These are phyloP conservation scores for Alternaria brassicae DNA, from an alignment of 2,329 filamentous ascomycete genomes.

Conservation along the genomic window DNA sequence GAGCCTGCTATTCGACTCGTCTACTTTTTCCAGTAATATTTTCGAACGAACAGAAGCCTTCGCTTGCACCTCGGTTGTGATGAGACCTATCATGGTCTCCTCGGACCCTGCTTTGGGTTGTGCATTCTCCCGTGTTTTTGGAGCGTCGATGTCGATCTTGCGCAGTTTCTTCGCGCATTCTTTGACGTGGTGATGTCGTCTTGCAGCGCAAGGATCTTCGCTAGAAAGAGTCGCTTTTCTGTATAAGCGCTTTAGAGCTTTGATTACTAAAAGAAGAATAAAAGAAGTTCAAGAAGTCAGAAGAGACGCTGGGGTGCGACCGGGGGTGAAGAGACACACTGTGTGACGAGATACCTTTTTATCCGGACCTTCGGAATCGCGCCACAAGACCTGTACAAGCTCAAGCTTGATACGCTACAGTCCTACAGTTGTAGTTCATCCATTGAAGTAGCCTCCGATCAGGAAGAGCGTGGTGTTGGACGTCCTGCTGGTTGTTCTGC, in stretches of 20 bases:
- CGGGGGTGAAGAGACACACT: background rate
- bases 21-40: background rate
- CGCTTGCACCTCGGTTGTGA: background rate
- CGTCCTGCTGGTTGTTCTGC: background rate
- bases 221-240: no score
- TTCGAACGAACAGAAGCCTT: background rate
- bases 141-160: background rate
- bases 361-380: no score
- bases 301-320: no score
- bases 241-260: no score
- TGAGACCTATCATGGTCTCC: background rate
- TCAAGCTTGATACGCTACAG: background rate
- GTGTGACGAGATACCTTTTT: background rate
- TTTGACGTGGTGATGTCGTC: background rate
- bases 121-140: constrained; percentile 2
- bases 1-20: background rate
- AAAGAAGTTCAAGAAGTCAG: no score
- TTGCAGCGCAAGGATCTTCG: background rate
- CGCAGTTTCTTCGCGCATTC: background rate
- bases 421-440: background rate
- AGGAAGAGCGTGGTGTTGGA: background rate
- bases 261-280: no score
- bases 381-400: background rate
- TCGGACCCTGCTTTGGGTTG: background rate
- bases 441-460: background rate